Evolutionary conservation across 345 rosid genomes (phyloP).

Genomic region (Heritiera fomes): DNA sequence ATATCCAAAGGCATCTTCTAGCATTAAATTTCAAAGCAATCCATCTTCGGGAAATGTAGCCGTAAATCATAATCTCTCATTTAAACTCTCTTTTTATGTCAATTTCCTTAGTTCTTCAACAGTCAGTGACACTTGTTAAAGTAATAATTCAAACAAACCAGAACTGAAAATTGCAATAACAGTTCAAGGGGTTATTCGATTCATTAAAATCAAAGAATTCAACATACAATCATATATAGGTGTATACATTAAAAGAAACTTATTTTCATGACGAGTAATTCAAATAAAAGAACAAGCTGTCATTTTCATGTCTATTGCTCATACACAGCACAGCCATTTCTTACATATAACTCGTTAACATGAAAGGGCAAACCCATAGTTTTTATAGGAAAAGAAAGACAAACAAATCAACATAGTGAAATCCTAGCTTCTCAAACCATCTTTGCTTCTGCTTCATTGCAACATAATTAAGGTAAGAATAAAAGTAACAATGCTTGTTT

Average conservation of each 20-base stretch:
- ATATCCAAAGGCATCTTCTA: no score
- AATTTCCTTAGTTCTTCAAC: no score
- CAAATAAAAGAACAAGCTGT: not conserved
- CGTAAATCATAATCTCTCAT: no score
- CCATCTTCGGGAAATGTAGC: no score
- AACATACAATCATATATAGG: not conserved
- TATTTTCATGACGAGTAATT: not conserved
- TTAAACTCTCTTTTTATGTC: no score
- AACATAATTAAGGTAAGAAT: not conserved
- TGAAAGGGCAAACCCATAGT: not conserved
- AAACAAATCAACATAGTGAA: not conserved
- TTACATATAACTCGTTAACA: not conserved
- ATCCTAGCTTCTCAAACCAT: not conserved
- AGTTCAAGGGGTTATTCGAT: not conserved
- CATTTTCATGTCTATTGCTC: slow-evolving; percentile 1
- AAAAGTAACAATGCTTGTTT: not conserved
- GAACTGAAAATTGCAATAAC: not conserved
- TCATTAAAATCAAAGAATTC: not conserved
- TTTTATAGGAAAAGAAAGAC: not conserved
- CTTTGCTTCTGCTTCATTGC: not conserved
- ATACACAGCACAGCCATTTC: not conserved
- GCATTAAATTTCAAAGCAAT: no score
- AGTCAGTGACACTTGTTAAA: no score
- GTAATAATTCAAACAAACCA: not conserved
- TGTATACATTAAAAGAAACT: not conserved